phyloP scores from a whole-genome alignment of 192 early-diverging fungal genomes.

The Backusella morwellensis region DNA sequence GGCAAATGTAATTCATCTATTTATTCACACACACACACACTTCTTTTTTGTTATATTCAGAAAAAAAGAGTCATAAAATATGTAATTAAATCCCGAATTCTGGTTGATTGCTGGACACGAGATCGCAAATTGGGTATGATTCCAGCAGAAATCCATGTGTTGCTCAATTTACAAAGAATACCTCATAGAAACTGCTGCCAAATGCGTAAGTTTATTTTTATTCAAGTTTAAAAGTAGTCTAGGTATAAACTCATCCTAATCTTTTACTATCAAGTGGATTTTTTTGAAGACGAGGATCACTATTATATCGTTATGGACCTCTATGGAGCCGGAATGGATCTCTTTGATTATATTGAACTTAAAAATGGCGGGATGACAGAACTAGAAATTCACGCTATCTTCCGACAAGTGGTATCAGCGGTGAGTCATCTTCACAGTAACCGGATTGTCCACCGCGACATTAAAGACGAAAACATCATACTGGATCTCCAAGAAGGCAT shows the following conservation, averaged over 20 bases:
- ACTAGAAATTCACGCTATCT: conserved; percentile 54
- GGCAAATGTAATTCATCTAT: conserved; percentile 37
- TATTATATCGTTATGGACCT: conserved; percentile 67
- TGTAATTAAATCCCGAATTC: conserved; percentile 61
- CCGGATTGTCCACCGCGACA: conserved; percentile 77
- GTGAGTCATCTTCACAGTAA: conserved; percentile 60
- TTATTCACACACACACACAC: background rate
- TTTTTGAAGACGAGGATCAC: conserved; percentile 65
- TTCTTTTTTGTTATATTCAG: background rate
- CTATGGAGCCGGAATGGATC: conserved; percentile 56
- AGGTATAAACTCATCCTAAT: background rate
- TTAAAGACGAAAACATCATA: conserved; percentile 89
- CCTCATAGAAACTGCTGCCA: conserved; percentile 50
- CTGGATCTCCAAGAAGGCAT: conserved; percentile 53
- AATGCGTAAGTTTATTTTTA: conserved; percentile 26
- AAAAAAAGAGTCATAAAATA: conserved; percentile 62
- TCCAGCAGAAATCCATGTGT: conserved; percentile 72
- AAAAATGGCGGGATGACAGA: conserved; percentile 49
- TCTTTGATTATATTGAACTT: conserved; percentile 71
- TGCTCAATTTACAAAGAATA: conserved; percentile 51
- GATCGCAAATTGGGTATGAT: conserved; percentile 57
- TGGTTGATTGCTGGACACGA: conserved; percentile 60
- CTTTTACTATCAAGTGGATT: conserved; percentile 7
- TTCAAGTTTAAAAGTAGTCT: background rate
- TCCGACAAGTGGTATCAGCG: conserved; percentile 55